phyloP scores from a whole-genome alignment of 345 rosid species.

The Diplotaxis tenuifolia region DNA sequence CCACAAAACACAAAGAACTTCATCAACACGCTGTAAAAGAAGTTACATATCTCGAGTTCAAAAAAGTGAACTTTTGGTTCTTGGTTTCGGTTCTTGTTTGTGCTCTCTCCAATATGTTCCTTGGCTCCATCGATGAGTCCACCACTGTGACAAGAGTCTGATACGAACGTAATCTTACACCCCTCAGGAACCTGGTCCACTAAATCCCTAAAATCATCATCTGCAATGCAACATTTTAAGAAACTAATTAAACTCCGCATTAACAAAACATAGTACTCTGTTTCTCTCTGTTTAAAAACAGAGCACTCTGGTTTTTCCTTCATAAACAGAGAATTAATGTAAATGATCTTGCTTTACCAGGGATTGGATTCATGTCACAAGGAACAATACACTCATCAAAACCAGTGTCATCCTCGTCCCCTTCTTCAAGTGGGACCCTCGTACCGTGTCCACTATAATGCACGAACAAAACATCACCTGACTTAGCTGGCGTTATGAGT shows the following conservation, averaged over 20 bases:
- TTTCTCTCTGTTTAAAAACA: neutral
- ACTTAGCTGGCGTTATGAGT: conserved; percentile 53
- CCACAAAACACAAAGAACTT: conserved; percentile 61
- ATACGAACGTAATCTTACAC: conserved; percentile 23
- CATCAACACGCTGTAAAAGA: conserved; percentile 46
- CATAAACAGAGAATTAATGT: too few relatives aligned
- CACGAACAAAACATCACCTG: conserved; percentile 64
- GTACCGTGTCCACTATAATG: conserved; percentile 96
- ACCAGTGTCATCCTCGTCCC: conserved; percentile 93
- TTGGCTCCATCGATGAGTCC: conserved; percentile 36
- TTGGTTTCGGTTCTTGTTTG: neutral
- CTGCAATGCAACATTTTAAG: neutral
- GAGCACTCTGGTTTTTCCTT: neutral
- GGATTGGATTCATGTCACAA: conserved; percentile 30
- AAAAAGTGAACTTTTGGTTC: conserved; percentile 23
- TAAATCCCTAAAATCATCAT: conserved; percentile 33
- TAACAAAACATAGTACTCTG: neutral
- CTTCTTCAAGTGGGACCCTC: conserved; percentile 86
- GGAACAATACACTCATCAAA: conserved; percentile 62
- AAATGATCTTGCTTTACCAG: conserved; percentile 14
- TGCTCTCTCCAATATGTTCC: conserved; percentile 36
- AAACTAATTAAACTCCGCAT: too few relatives aligned
- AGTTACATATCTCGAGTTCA: conserved; percentile 42
- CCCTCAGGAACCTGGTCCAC: conserved; percentile 31
- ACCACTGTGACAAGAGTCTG: conserved; percentile 37